These are phyloP conservation scores for Ogataea corticis DNA, from an alignment of 805 yeast genomes.

Conservation along the genomic window DNA sequence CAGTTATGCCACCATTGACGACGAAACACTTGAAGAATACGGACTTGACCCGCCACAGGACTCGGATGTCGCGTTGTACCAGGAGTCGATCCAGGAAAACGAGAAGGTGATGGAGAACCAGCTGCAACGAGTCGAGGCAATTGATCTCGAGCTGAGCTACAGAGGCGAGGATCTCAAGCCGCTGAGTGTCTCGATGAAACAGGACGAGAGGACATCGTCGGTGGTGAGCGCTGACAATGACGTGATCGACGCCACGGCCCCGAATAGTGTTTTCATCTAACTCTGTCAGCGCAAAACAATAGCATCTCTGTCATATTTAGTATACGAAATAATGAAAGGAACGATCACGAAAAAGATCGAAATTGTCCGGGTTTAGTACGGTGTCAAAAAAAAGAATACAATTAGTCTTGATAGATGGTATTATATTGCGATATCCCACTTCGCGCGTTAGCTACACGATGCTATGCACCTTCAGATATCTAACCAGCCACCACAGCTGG, in stretches of 20 bases:
- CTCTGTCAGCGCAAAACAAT: too few species aligned
- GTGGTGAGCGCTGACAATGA: constrained; percentile 38
- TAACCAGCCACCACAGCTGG: constrained; percentile 28
- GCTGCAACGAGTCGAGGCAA: constrained; percentile 42
- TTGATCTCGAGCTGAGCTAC: constrained; percentile 47
- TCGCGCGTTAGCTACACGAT: neutral
- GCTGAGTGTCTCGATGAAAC: neutral
- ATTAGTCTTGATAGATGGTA: too few species aligned
- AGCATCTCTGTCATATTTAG: too few species aligned
- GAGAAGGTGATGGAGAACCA: constrained; percentile 54
- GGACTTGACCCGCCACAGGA: constrained; percentile 19
- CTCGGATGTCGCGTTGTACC: constrained; percentile 51
- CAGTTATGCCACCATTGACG: constrained; percentile 33
- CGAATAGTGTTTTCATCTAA: constrained; percentile 32
- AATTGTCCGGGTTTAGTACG: too few species aligned
- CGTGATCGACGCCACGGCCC: constrained; percentile 36
- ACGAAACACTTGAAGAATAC: constrained; percentile 39
- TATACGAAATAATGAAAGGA: too few species aligned
- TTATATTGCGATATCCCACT: too few species aligned
- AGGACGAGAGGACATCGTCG: neutral
- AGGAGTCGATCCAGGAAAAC: constrained; percentile 60
- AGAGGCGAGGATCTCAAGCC: constrained; percentile 35
- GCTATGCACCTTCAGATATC: constrained; percentile 21
- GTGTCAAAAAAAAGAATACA: too few species aligned
- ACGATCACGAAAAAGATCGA: too few species aligned